A percentile compares a stretch with the other conserved stretches of the same genome.
These are phyloP conservation scores for Wickerhamomyces canadensis DNA, from an alignment of 805 yeast genomes.

Conservation along the genomic window DNA sequence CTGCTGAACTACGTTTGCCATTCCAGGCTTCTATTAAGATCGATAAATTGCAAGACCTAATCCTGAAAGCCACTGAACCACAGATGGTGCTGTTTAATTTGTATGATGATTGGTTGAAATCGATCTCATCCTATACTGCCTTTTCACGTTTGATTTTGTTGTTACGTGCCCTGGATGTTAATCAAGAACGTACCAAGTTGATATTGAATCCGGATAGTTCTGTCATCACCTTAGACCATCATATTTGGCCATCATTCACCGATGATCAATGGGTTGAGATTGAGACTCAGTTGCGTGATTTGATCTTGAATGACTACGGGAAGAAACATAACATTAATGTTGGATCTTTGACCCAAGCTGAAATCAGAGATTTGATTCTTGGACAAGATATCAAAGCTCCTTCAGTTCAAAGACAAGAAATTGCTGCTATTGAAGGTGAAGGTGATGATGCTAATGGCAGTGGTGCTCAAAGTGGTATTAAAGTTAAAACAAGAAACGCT, in stretches of 20 bases:
- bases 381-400: conserved; percentile 95
- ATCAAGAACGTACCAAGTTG: conserved; percentile 68
- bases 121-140: conserved; percentile 85
- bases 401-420: conserved; percentile 77
- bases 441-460: conserved; percentile 37
- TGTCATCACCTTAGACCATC: conserved; percentile 66
- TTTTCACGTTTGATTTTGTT: conserved; percentile 81
- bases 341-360: conserved; percentile 84
- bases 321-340: conserved; percentile 81
- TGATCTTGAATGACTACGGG: conserved; percentile 81
- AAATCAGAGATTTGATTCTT: conserved; percentile 85
- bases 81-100: conserved; percentile 87
- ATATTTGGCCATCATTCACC: conserved; percentile 87
- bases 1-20: conserved; percentile 85
- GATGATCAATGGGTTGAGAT: conserved; percentile 91
- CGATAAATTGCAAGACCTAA: conserved; percentile 72
- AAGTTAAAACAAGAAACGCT: conserved; percentile 78
- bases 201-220: conserved; percentile 72
- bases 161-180: conserved; percentile 76
- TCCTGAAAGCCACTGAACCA: conserved; percentile 84
- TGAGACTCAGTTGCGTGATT: conserved; percentile 81
- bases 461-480: conserved; percentile 44
- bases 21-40: conserved; percentile 81
- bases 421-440: conserved; percentile 64
- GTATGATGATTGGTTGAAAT: conserved; percentile 90